Conservation (phyloP, 306 rosid species). For the Citrullus mucosospermus region DNA sequence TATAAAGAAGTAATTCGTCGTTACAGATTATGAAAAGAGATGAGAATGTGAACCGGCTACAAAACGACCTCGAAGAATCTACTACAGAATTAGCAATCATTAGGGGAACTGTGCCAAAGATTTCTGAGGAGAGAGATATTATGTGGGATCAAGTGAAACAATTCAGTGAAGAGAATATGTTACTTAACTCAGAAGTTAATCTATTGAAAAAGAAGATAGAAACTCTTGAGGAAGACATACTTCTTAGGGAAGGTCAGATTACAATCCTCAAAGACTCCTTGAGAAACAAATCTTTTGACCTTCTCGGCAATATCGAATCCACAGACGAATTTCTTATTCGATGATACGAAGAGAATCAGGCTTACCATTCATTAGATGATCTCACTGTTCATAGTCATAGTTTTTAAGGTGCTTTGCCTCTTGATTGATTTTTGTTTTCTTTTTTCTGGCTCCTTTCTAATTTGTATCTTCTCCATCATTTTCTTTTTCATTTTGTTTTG, state of each 20-base stretch:
- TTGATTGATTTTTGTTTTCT: background rate
- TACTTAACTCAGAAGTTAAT: conserved; percentile 43
- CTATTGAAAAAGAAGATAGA: conserved; percentile 54
- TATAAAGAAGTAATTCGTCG: background rate
- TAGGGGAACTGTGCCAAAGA: conserved; percentile 51
- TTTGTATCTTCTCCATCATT: background rate
- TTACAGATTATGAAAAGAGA: conserved; percentile 70
- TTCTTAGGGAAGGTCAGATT: conserved; percentile 86
- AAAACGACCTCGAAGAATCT: conserved; percentile 54
- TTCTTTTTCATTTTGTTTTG: background rate
- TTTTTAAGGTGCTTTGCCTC: conserved; percentile 9
- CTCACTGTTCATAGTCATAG: conserved; percentile 43
- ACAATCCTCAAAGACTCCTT: conserved; percentile 68
- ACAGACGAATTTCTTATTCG: conserved; percentile 40
- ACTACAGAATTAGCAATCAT: conserved; percentile 41
- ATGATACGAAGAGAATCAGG: conserved; percentile 18
- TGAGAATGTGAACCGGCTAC: conserved; percentile 45
- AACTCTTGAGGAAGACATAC: conserved; percentile 67
- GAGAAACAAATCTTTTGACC: conserved; percentile 47
- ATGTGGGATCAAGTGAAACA: conserved; percentile 81
- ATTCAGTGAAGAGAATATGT: conserved; percentile 68
- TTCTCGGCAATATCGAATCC: conserved; percentile 47
- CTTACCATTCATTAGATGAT: conserved; percentile 7
- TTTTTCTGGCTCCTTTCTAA: background rate
- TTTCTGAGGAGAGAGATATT: conserved; percentile 62